Base-by-base conservation (phyloP, 2,329 filamentous ascomycete genomes). In the Fusarium oligoseptatum region DNA sequence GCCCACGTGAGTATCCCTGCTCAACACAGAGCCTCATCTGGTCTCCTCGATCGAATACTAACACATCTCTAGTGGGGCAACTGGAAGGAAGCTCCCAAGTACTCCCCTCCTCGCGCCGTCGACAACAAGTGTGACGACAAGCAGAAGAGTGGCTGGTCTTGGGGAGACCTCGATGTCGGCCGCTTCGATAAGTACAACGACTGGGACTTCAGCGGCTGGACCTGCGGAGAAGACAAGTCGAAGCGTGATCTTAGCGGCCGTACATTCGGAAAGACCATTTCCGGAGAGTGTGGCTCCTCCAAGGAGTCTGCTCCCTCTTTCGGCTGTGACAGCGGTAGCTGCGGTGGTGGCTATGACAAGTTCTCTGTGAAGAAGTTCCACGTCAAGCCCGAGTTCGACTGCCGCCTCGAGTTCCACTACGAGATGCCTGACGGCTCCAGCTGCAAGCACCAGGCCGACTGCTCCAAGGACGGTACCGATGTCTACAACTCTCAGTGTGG, bases 401-500 rank as follows among this genome's bases (percentile, higher is more conserved):
- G 90, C 77, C 91, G 95, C 73, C 85, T 98, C 64, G 92, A 96
- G 83, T 95, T 98, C 86, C 89, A 94, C 87, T 98, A 96, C 85
- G 89, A 87, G 79, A 97, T 98, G 95, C 89, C 91, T 3, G 94
- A 96, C 82, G 94, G 94, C 77, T 92, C 90, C 15, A 90, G 84
- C 70, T 98, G 96, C 91, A 96, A 94, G 86, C 93, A 97, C 79
- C 91, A 90, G 72, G 86, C 89, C 75, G 81, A 87, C 62, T 97
- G 94, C 89, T 90, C 87, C 74, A 86, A 88, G 65, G 85, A 88
- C 17, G 94, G 94, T 79, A 92, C 91, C 68, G 89, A 88, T 56
- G 88, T 98, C 78, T 85, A 90, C 84, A 98, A 98, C 89, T 90
- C 87, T 71, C 95, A 98, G 88, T 98, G 96, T 82, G 96, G 95